Evolutionary conservation across 495 filamentous ascomycete genomes (phyloP).

Genomic region (Elaphomyces granulatus): DNA sequence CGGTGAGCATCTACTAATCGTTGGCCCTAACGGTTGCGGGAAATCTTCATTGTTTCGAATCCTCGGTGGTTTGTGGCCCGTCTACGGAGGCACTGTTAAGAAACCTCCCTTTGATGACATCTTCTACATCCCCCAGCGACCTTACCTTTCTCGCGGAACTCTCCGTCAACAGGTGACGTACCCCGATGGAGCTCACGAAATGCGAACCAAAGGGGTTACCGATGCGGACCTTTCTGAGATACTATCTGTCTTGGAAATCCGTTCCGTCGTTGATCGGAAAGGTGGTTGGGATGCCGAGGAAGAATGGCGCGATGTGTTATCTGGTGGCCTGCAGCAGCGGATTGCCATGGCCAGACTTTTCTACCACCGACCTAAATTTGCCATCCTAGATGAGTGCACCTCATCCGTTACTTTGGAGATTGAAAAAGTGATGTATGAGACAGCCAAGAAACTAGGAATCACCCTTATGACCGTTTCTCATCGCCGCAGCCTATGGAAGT

Average conservation of each 20-base stretch:
- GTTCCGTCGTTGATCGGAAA: constrained; percentile 65
- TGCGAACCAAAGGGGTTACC: constrained; percentile 70
- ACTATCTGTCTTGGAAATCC: constrained; percentile 65
- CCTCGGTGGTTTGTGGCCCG: constrained; percentile 94
- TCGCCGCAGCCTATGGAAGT: constrained; percentile 85
- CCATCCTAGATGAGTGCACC: constrained; percentile 95
- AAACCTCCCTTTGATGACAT: constrained; percentile 84
- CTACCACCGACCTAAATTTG: constrained; percentile 79
- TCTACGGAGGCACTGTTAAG: constrained; percentile 83
- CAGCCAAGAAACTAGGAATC: constrained; percentile 76
- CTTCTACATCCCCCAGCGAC: constrained; percentile 96
- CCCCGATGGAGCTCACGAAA: constrained; percentile 74
- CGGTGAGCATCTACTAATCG: constrained; percentile 83
- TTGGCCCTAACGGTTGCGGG: constrained; percentile 93
- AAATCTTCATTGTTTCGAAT: constrained; percentile 95
- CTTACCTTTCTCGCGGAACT: constrained; percentile 77
- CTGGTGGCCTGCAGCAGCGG: constrained; percentile 86
- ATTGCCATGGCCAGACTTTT: constrained; percentile 95
- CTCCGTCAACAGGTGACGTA: constrained; percentile 95
- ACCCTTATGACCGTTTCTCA: constrained; percentile 96
- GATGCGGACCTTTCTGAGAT: constrained; percentile 69
- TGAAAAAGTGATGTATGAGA: constrained; percentile 93
- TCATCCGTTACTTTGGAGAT: constrained; percentile 84
- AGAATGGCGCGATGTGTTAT: constrained; percentile 89
- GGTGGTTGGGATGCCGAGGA: constrained; percentile 88